A percentile compares a stretch with the other conserved stretches of the same genome.
Evolutionary conservation across 192 early-diverging fungal species (phyloP).

Genomic region (Backusella liffmaniae): DNA sequence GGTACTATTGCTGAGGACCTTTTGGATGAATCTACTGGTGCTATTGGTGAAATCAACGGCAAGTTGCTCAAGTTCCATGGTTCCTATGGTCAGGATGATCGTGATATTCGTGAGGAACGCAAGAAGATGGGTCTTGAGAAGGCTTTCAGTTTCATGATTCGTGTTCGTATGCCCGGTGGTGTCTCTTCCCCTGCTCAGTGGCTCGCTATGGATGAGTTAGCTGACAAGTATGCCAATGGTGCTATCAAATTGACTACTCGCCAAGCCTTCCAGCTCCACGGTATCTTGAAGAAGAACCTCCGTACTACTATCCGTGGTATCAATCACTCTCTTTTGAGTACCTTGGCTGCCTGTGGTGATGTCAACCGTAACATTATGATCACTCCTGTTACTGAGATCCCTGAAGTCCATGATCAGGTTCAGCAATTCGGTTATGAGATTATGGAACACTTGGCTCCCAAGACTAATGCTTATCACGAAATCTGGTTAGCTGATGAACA

Average conservation of each 20-base stretch:
- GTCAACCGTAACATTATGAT: slow-evolving; percentile 98
- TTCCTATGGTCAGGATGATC: slow-evolving; percentile 96
- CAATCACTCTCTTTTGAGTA: slow-evolving; percentile 88
- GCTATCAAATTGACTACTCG: slow-evolving; percentile 95
- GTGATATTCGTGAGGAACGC: slow-evolving; percentile 86
- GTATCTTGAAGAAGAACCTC: slow-evolving; percentile 88
- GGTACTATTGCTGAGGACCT: slow-evolving; percentile 89
- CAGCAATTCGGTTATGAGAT: slow-evolving; percentile 69
- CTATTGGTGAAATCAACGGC: slow-evolving; percentile 84
- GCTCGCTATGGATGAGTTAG: slow-evolving; percentile 92
- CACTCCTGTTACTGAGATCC: slow-evolving; percentile 81
- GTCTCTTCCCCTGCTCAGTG: slow-evolving; percentile 86
- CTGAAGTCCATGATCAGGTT: slow-evolving; percentile 79
- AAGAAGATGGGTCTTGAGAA: slow-evolving; percentile 85
- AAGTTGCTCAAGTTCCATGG: slow-evolving; percentile 97
- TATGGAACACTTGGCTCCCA: slow-evolving; percentile 78
- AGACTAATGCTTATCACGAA: slow-evolving; percentile 93
- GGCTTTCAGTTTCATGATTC: slow-evolving; percentile 96
- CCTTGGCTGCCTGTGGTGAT: slow-evolving; percentile 96
- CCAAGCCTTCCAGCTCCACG: slow-evolving; percentile 97
- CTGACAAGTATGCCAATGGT: slow-evolving; percentile 80
- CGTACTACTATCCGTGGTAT: slow-evolving; percentile 88
- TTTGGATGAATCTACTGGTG: slow-evolving; percentile 79
- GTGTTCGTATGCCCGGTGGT: slow-evolving; percentile 92
- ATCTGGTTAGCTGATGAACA: slow-evolving; percentile 95